Conservation (phyloP, 768 basidiomycete species). For the Leccinum aurantiacum region DNA sequence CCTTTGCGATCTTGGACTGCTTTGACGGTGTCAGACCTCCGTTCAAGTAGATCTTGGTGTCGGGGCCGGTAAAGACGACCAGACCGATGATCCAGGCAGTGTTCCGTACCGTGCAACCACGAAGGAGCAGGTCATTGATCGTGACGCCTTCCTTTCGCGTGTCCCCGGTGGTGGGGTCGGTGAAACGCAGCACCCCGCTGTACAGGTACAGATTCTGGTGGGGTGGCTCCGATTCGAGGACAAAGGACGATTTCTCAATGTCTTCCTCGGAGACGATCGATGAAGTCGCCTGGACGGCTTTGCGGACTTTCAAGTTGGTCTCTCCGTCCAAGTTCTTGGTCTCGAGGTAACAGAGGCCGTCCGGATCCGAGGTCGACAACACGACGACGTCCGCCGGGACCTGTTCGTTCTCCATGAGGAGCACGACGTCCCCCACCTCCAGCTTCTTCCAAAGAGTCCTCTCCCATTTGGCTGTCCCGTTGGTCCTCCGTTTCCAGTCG, state of each 20-base stretch:
- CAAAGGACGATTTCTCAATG: constrained; percentile 80
- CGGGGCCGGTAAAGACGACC: constrained; percentile 91
- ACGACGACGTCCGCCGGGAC: constrained; percentile 96
- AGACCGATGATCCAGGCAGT: constrained; percentile 91
- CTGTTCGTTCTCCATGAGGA: constrained; percentile 91
- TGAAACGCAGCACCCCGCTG: constrained; percentile 81
- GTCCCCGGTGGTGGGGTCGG: constrained; percentile 50
- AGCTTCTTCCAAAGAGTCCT: constrained; percentile 98
- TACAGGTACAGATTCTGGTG: constrained; percentile 92
- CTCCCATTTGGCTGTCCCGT: constrained; percentile 85
- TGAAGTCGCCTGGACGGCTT: constrained; percentile 72
- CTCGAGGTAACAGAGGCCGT: constrained; percentile 92
- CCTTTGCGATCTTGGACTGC: constrained; percentile 94
- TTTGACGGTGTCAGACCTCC: constrained; percentile 95
- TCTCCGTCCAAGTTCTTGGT: constrained; percentile 99
- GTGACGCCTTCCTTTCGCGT: constrained; percentile 67
- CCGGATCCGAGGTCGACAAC: constrained; percentile 86
- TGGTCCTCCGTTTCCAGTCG: constrained; percentile 69
- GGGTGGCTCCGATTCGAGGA: constrained; percentile 90
- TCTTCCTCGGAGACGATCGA: constrained; percentile 84
- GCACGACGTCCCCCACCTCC: constrained; percentile 93
- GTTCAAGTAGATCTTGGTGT: constrained; percentile 91
- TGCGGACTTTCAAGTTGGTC: constrained; percentile 91
- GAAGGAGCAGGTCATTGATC: constrained; percentile 90
- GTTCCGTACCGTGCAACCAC: constrained; percentile 88